Evolutionary conservation across 768 basidiomycete species (phyloP).

Genomic region (Termitomyces sp.): DNA sequence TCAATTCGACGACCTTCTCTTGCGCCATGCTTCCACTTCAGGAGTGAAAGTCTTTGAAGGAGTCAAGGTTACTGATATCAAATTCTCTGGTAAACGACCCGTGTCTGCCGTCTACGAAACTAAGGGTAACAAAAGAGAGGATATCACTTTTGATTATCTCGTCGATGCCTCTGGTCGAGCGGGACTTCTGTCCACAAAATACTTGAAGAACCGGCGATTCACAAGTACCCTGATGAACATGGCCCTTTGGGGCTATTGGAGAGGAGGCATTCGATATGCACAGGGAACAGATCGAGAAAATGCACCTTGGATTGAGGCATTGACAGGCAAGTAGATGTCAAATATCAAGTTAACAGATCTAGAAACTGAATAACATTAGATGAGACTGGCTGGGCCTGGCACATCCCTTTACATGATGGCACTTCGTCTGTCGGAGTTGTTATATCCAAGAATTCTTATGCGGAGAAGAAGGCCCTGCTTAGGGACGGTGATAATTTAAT

Average conservation of each 20-base stretch:
- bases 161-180: constrained; percentile 59
- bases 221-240: constrained; percentile 51
- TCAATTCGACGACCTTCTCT: constrained; percentile 53
- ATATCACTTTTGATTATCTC: constrained; percentile 52
- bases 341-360: too few relatives aligned
- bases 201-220: constrained; percentile 50
- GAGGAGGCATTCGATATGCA: constrained; percentile 37
- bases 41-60: constrained; percentile 47
- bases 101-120: neutral
- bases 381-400: constrained; percentile 53
- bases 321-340: constrained; percentile 34
- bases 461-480: constrained; percentile 24
- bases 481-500: constrained; percentile 15
- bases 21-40: constrained; percentile 43
- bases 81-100: constrained; percentile 27
- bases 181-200: constrained; percentile 55
- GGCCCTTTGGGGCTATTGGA: constrained; percentile 69
- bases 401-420: constrained; percentile 47
- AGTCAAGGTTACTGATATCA: constrained; percentile 37
- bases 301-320: constrained; percentile 49
- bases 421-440: constrained; percentile 47
- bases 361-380: constrained; percentile 21
- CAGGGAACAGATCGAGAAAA: constrained; percentile 35
- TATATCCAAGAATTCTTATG: constrained; percentile 31
- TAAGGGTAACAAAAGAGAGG: constrained; percentile 23